Evolutionary conservation across 2,329 filamentous ascomycete genomes (phyloP).

Genomic region (Clarireedia hainanense): DNA sequence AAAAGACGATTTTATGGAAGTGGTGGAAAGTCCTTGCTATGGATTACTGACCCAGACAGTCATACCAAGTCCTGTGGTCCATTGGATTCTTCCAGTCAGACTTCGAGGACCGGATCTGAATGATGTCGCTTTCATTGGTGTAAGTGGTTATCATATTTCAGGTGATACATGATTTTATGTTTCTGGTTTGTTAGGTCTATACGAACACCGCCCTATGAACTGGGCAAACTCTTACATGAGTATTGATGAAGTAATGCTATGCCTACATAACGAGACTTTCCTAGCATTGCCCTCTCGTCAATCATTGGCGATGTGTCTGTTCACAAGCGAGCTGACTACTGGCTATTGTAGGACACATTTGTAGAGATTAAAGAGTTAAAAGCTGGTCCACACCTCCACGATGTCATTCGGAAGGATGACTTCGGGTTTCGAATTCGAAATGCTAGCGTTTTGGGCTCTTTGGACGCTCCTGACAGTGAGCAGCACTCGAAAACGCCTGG

Average conservation of each 20-base stretch:
- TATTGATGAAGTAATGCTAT: no score
- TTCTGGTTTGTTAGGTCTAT: slow-evolving; percentile 8
- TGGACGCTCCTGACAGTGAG: slow-evolving; percentile 31
- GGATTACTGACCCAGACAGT: slow-evolving; percentile 76
- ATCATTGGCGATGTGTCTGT: no score
- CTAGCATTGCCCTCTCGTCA: no score
- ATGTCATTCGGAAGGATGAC: slow-evolving; percentile 70
- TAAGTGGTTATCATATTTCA: slow-evolving; percentile 36
- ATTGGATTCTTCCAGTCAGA: slow-evolving; percentile 72
- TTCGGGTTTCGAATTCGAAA: slow-evolving; percentile 74
- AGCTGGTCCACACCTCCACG: slow-evolving; percentile 60
- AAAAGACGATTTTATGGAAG: slow-evolving; percentile 26
- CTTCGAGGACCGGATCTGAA: slow-evolving; percentile 63
- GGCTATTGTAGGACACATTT: slow-evolving; percentile 53
- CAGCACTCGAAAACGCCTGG: slow-evolving; percentile 12
- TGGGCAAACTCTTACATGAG: no score
- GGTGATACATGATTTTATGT: neutral
- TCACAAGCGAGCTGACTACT: no score
- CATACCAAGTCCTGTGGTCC: slow-evolving; percentile 65
- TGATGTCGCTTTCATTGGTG: slow-evolving; percentile 80
- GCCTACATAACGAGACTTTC: no score
- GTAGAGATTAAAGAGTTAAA: slow-evolving; percentile 74
- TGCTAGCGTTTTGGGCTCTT: slow-evolving; percentile 64
- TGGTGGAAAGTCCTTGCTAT: slow-evolving; percentile 41
- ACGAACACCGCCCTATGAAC: no score